Percentiles rank a stretch among this genome's conserved stretches.
Conservation (phyloP, 148 eudicot genomes). For the Nepenthes mirabilis region DNA sequence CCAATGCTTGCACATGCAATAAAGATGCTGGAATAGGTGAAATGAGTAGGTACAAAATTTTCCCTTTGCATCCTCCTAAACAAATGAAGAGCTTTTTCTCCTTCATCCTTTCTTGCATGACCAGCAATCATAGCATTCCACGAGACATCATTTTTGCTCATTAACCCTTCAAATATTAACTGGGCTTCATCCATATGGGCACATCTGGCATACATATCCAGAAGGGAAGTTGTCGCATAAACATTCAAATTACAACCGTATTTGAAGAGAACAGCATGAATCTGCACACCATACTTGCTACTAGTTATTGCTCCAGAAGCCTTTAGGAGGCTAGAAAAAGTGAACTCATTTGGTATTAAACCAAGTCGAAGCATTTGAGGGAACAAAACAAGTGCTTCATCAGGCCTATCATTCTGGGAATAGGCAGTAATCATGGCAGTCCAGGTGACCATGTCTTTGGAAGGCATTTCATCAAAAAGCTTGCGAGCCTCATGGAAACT, state of each 20-base stretch:
- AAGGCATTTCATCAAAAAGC: conserved; percentile 40
- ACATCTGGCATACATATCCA: conserved; percentile 47
- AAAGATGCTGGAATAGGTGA: conserved; percentile 45
- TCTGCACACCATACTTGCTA: conserved; percentile 25
- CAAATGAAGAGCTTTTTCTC: conserved; percentile 31
- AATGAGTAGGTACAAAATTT: conserved; percentile 26
- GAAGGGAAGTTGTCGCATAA: conserved; percentile 45
- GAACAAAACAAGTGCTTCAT: conserved; percentile 30
- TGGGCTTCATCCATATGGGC: conserved; percentile 37
- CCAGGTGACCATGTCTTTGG: conserved; percentile 39
- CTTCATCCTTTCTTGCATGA: conserved; percentile 40
- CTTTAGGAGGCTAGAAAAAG: conserved; percentile 39
- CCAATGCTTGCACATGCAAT: conserved; percentile 44
- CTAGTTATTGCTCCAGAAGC: conserved; percentile 29
- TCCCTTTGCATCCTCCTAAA: conserved; percentile 47
- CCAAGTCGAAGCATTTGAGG: conserved; percentile 30
- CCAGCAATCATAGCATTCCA: conserved; percentile 65
- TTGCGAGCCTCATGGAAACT: conserved; percentile 24
- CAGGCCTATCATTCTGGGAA: conserved; percentile 26
- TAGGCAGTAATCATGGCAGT: conserved; percentile 45
- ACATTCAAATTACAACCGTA: conserved; percentile 36
- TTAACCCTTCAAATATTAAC: conserved; percentile 27
- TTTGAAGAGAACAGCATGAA: conserved; percentile 42
- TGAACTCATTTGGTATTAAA: conserved; percentile 38
- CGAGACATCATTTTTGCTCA: conserved; percentile 39